Base-by-base conservation (phyloP, 257 asterid species). In the Plantago major region DNA sequence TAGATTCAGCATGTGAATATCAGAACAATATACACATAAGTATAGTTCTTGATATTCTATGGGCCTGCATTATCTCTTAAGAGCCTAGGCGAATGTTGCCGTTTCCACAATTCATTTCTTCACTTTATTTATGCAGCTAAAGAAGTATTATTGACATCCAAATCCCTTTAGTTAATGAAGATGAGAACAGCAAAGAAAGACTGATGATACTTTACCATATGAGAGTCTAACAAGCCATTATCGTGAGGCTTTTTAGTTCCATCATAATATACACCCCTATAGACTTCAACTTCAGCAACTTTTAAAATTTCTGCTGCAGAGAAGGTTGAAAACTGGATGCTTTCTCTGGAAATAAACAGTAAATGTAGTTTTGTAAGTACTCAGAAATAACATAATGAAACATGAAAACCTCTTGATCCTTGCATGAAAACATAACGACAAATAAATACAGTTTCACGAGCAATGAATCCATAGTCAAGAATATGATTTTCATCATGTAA, bases 191-290 rank as follows among this genome's bases (percentile, higher is more conserved):
- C 19, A n/a, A n/a, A n/a, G n/a, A n/a, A n/a, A n/a, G n/a, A n/a
- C n/a, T n/a, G n/a, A n/a, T n/a, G n/a, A 52, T 2, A 22, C 8
- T n/a, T 65, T 80, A 92, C 99, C 97, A 92, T 87, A 76, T 58
- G 95, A 53, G 82, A 76, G 63, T 92, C 99, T 52, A 92, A 76
- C 83, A 92, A 78, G 50, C 99, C 99, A 60, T 74, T 69, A 14
- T 30, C 78, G 19, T 51, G 10, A 44, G 97, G 95, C 71, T 70
- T 71, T 61, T 62, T 73, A 37, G 0, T 18, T 3, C 46, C 6
- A 40, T 92, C 90, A 74, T 92, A 92, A 56, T 89, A 86, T 46
- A 11, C 48, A 14, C 93, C 93, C 3, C 60, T 74, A 17, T 33
- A 69, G 26, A 92, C 90, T 78, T 92, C 80, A 57, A 86, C 93